Evolutionary conservation across 1,284 basidiomycete species (phyloP), one percentile per base, ranked within the genome.

Genomic region (Naganishia liquefaciens): DNA sequence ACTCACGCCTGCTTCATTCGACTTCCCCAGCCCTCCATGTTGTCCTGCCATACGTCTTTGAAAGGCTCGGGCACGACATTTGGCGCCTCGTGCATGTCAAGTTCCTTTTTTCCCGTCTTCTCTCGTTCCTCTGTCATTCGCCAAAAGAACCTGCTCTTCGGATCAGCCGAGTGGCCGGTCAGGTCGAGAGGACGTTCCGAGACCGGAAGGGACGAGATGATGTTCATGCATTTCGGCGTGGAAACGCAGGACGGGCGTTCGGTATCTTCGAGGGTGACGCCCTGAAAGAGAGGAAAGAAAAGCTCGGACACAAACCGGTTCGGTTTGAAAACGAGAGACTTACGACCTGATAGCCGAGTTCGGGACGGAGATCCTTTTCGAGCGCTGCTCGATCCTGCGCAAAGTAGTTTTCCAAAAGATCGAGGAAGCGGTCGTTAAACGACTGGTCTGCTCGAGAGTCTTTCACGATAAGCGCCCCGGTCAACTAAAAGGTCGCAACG

Each of bases 261-360:
- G 0, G 91, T 95, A 76, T 93, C 91, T 79, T 94, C 92, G 23
- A 94, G 85, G 0, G 91, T 93, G 11, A 91, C 90, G 1, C 91
- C 91, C 68, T 91, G 87, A 28, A 30, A 30, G 28, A 23, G 21
- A 6, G n/a, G 13, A 53, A 28, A 40, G 11, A 37, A 10, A 43
- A 19, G 10, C 50, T 25, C 33, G 28, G 25, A n/a, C n/a, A n/a
- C n/a, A n/a, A n/a, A 37, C 44, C 47, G 10, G 21, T 13, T 13
- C 30, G 25, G 10, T 28, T 3, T 21, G 7, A 42, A 23, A 15
- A 13, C 4, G n/a, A 28, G 27, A 11, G 0, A 69, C 73, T 55
- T 62, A 77, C 75, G 49, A 80, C 79, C 68, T 82, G 82, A 67
- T 80, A 82, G 5, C 81, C 79, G 11, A 90, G 79, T 70, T 94